Evolutionary conservation across 2,329 filamentous ascomycete genomes (phyloP), one percentile per base, ranked within the genome.

Genomic region (Zymoseptoria tritici): DNA sequence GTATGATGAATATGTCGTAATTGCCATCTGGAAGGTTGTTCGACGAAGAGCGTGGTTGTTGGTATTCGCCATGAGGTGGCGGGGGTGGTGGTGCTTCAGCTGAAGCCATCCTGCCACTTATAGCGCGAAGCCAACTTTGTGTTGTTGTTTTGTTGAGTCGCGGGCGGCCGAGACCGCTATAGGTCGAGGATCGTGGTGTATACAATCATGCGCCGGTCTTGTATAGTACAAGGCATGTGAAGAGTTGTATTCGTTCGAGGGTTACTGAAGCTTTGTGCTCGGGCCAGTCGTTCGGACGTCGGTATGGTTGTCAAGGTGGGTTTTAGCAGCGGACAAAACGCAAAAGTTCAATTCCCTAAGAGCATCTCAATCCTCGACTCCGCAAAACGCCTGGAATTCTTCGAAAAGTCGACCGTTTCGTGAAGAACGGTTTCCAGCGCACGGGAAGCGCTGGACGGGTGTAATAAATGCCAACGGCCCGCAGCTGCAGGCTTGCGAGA

Each of bases 1-100:
- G 93, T 70, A 97, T 92, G 73, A 97, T 88, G 78, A 97, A 97
- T 72, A 97, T 96, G 78, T 97, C 93, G 76, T 96, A 97, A 73
- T 94, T 95, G 58, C 93, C 92, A 1, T 89, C 82, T 2, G 93
- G 93, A 54, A 97, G 79, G 24, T 80, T 57, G n/a, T 46, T 42
- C 11, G 36, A 42, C 11, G 36, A 42, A 16, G 36, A 42, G 16
- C 4, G 16, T 13, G 11, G 36, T 9, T 53, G 51, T 51, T 51
- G 49, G 66, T 85, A 87, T 71, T 85, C 82, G 75, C 91, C 91
- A 77, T 96, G 91, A 64, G 90, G 91, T 72, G 91, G 91, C 66
- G 89, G 91, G 66, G 89, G 90, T 66, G 90, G 91, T 65, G 91
- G 91, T 63, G 85, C 85, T 31, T 88, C 62, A 53, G 67, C 19